phyloP scores from a whole-genome alignment of 495 filamentous ascomycete genomes.

The Xylaria bambusicola region DNA sequence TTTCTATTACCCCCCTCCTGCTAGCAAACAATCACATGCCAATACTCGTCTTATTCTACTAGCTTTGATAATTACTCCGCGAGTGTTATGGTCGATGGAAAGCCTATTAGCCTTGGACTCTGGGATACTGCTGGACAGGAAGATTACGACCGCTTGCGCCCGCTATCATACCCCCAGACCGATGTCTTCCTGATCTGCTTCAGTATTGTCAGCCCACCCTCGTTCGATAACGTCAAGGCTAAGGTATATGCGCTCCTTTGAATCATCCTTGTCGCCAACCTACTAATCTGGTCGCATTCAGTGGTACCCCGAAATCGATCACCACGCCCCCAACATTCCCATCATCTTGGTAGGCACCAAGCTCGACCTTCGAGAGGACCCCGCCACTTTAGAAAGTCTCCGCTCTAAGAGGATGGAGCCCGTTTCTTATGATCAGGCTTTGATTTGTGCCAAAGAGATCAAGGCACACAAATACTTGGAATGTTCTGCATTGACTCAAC shows the following conservation, averaged over 20 bases:
- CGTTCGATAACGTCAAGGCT: constrained; percentile 95
- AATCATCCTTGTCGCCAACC: not conserved
- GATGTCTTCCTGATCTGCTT: constrained; percentile 99
- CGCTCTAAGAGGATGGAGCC: constrained; percentile 87
- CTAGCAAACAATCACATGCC: constrained; percentile 19
- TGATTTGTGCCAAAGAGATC: constrained; percentile 87
- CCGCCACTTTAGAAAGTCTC: constrained; percentile 72
- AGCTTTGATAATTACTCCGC: constrained; percentile 99
- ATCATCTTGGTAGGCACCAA: constrained; percentile 98
- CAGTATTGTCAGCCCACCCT: constrained; percentile 95
- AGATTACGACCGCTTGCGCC: constrained; percentile 94
- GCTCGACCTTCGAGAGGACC: constrained; percentile 91
- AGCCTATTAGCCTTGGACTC: constrained; percentile 92
- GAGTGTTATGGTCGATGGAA: constrained; percentile 96
- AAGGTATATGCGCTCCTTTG: constrained; percentile 61
- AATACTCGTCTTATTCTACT: constrained; percentile 29
- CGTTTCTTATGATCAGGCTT: constrained; percentile 84
- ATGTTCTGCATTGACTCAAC: constrained; percentile 96
- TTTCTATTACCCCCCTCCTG: constrained; percentile 12
- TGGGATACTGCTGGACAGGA: constrained; percentile 99
- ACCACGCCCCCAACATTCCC: constrained; percentile 92
- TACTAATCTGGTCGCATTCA: constrained; percentile 37
- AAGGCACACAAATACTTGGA: constrained; percentile 92
- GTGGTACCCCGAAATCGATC: constrained; percentile 97
- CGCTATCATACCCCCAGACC: constrained; percentile 95